phyloP scores from a whole-genome alignment of 225 moss, liverwort and hornwort genomes.

The Ulota crispa region DNA sequence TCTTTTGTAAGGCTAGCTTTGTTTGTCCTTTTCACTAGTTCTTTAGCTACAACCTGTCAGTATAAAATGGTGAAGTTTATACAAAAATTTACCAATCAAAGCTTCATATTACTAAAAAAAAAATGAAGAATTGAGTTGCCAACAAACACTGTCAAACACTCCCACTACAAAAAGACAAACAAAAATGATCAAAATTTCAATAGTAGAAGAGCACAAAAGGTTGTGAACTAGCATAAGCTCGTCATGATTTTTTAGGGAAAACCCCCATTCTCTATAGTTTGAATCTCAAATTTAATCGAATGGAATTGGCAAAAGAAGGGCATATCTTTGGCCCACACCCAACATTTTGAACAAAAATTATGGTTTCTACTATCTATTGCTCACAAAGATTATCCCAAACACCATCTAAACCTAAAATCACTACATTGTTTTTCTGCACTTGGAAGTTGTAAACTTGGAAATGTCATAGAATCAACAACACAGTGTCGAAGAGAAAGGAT shows the following conservation, averaged over 20 bases:
- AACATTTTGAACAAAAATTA: conserved; percentile 37
- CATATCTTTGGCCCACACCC: conserved; percentile 76
- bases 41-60: conserved; percentile 63
- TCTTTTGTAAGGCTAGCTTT: conserved; percentile 47
- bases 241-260: neutral
- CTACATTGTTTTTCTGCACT: conserved; percentile 69
- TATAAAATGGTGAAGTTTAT: neutral
- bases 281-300: neutral
- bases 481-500: too few species aligned
- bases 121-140: neutral
- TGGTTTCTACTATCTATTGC: conserved; percentile 50
- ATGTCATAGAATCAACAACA: too few species aligned
- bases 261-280: neutral
- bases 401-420: conserved; percentile 82
- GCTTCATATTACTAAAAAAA: neutral
- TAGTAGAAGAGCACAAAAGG: neutral
- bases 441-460: conserved; percentile 68
- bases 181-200: neutral
- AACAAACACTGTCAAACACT: neutral
- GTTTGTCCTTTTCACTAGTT: conserved; percentile 65
- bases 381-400: conserved; percentile 88
- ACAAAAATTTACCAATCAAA: neutral
- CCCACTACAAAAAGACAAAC: neutral
- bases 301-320: neutral
- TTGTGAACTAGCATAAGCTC: neutral